Conservation (phyloP, 2,329 filamentous ascomycete genomes). For the Alternaria brassicicola region DNA sequence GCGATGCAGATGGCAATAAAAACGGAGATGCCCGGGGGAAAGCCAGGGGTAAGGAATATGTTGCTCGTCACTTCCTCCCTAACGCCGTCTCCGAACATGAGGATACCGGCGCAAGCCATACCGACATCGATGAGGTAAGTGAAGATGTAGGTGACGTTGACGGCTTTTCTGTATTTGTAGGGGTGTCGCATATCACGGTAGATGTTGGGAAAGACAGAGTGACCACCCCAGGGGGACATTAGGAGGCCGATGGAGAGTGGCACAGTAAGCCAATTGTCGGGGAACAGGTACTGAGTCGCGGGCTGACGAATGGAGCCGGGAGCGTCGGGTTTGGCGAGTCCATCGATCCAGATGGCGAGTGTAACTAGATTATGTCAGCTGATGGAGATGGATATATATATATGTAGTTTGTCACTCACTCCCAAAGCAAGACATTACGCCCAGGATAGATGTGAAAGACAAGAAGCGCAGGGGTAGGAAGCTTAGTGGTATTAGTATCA, state of each 20-base stretch:
- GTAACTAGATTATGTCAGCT: constrained; percentile 66
- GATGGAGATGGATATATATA: not conserved
- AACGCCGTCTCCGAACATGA: constrained; percentile 95
- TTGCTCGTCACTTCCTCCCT: constrained; percentile 90
- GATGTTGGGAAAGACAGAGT: constrained; percentile 82
- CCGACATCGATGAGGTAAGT: constrained; percentile 81
- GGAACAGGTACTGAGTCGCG: constrained; percentile 79
- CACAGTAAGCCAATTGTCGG: constrained; percentile 82
- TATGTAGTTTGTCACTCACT: constrained; percentile 66
- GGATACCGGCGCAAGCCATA: constrained; percentile 80
- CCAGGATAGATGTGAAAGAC: constrained; percentile 88
- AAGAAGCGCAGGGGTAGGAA: constrained; percentile 83
- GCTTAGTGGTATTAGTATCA: constrained; percentile 79
- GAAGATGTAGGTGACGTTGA: constrained; percentile 83
- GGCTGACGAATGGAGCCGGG: constrained; percentile 86
- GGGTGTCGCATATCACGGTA: constrained; percentile 81
- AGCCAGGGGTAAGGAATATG: constrained; percentile 75
- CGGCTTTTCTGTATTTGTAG: constrained; percentile 75
- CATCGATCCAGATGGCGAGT: constrained; percentile 81
- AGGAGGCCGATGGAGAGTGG: constrained; percentile 88
- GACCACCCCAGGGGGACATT: constrained; percentile 80
- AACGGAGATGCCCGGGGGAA: constrained; percentile 74
- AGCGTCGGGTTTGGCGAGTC: constrained; percentile 76
- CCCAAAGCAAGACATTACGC: constrained; percentile 86
- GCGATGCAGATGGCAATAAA: constrained; percentile 85